Conservation (phyloP, 805 yeast species). For the Gaillardinia entomophila region DNA sequence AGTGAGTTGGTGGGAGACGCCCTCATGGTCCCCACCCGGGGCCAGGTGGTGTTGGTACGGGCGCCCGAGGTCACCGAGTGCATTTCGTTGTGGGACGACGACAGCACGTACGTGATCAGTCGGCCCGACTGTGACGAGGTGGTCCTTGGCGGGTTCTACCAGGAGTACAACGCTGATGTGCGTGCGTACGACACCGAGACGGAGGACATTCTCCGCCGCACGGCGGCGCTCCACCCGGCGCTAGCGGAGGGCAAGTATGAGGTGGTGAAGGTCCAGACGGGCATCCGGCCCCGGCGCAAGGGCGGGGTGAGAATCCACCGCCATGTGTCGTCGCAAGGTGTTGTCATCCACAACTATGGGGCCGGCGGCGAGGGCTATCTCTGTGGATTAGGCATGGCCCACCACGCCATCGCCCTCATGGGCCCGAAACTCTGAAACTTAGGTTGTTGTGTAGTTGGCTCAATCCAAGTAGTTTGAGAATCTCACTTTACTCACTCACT, state of each 20-base stretch:
- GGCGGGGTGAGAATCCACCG: constrained; percentile 72
- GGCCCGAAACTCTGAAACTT: too few species aligned
- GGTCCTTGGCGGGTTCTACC: constrained; percentile 71
- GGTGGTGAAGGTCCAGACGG: constrained; percentile 62
- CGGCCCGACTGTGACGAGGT: constrained; percentile 63
- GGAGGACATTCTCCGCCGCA: constrained; percentile 55
- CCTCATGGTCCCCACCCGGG: constrained; percentile 66
- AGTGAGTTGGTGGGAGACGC: constrained; percentile 51
- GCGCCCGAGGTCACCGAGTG: constrained; percentile 64
- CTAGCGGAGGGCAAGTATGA: constrained; percentile 39
- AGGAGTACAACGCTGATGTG: constrained; percentile 55
- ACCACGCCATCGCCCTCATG: constrained; percentile 2
- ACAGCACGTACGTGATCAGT: constrained; percentile 65
- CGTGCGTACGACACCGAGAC: constrained; percentile 56
- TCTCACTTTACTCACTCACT: background rate
- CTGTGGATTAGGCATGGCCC: constrained; percentile 59
- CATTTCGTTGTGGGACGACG: constrained; percentile 55
- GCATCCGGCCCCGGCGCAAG: constrained; percentile 68
- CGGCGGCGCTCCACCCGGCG: constrained; percentile 44
- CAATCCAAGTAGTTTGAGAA: background rate
- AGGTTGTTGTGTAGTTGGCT: too few species aligned
- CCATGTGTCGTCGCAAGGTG: constrained; percentile 22
- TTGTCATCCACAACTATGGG: constrained; percentile 67
- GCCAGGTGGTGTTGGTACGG: constrained; percentile 69
- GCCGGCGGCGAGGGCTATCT: constrained; percentile 64